Evolutionary conservation across 305 asterid genomes (phyloP).

Genomic region (Ruellia speciosa): DNA sequence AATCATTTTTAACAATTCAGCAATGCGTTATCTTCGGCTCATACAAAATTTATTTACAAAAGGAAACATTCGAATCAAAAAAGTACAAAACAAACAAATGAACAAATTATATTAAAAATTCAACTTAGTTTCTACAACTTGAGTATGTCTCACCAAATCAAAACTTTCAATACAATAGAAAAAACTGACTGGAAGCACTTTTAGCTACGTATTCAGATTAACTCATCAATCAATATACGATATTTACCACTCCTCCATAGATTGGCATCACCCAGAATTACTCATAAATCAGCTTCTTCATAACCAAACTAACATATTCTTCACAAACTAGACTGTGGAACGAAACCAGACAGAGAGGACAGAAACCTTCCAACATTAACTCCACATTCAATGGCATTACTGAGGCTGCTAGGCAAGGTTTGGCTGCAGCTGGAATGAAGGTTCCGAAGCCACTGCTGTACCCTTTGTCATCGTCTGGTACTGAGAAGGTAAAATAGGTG

Average conservation of each 20-base stretch:
- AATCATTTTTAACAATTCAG: no score
- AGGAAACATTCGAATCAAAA: constrained; percentile 17
- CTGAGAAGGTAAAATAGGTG: constrained; percentile 48
- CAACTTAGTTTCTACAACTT: constrained; percentile 24
- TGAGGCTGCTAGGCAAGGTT: constrained; percentile 35
- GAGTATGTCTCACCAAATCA: constrained; percentile 20
- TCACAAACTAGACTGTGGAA: constrained; percentile 21
- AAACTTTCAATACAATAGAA: constrained; percentile 23
- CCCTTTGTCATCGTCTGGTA: constrained; percentile 45
- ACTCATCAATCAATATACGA: constrained; percentile 18
- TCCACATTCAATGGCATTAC: constrained; percentile 27
- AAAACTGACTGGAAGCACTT: constrained; percentile 16
- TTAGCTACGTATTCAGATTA: constrained; percentile 7
- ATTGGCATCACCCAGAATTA: constrained; percentile 5
- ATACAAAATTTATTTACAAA: constrained; percentile 5
- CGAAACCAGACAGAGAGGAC: neutral
- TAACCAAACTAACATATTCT: constrained; percentile 21
- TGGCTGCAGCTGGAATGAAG: constrained; percentile 37
- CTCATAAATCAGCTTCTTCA: constrained; percentile 13
- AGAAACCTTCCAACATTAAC: constrained; percentile 20
- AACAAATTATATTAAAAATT: constrained; percentile 23
- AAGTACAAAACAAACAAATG: constrained; percentile 26
- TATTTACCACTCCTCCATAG: constrained; percentile 18
- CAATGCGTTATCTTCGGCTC: no score
- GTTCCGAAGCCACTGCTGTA: constrained; percentile 40